Evolutionary conservation across 371 early-diverging fungal genomes (phyloP).

Genomic region (Mucor velutinosus): DNA sequence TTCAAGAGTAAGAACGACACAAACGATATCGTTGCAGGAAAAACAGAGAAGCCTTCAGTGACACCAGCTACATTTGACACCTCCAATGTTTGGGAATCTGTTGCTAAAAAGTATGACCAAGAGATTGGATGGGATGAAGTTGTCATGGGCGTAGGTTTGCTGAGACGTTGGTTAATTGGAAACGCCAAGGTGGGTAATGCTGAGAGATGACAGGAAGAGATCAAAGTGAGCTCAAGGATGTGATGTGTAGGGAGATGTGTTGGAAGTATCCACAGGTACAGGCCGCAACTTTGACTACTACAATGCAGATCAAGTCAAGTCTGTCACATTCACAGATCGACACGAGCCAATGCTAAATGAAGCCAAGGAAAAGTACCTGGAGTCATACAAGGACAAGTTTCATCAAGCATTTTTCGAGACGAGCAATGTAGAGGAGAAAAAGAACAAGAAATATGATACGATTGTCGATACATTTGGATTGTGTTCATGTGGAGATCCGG

Average conservation of each 20-base stretch:
- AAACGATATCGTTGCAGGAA: conserved; percentile 7
- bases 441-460: conserved; percentile 58
- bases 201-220: background rate
- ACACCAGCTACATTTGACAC: conserved; percentile 48
- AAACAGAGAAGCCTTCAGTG: conserved; percentile 15
- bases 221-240: background rate
- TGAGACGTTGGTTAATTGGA: conserved; percentile 56
- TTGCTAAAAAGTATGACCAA: conserved; percentile 64
- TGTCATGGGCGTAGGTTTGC: conserved; percentile 62
- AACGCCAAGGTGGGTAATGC: conserved; percentile 47
- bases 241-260: conserved; percentile 50
- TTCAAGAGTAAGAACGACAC: conserved; percentile 47
- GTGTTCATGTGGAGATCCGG: conserved; percentile 76
- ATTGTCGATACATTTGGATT: conserved; percentile 84
- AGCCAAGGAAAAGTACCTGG: conserved; percentile 50
- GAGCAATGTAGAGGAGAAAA: conserved; percentile 40
- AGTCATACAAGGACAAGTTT: conserved; percentile 36
- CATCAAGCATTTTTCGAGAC: conserved; percentile 35
- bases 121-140: conserved; percentile 70
- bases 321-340: conserved; percentile 63
- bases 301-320: conserved; percentile 33
- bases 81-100: conserved; percentile 42
- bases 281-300: conserved; percentile 73
- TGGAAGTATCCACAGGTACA: conserved; percentile 74
- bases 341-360: conserved; percentile 61